Evolutionary conservation across 129 eudicot species (phyloP), one percentile per base, ranked within the genome.

Genomic region (Escallonia herrerae): DNA sequence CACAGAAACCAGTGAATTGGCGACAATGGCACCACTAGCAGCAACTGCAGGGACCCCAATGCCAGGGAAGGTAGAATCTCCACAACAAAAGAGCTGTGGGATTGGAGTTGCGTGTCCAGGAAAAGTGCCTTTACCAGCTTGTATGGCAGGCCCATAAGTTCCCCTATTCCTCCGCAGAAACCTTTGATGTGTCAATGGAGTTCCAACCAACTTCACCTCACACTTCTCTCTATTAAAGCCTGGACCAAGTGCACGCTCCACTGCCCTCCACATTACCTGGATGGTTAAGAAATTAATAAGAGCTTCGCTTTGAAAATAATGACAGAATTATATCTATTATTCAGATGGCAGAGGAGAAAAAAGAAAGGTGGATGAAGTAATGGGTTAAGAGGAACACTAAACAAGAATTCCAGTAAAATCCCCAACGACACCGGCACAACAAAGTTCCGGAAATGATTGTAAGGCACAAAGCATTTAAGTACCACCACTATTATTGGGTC

Each of bases 11-110:
- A 91, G 77, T 15, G 98, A 85, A 74, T 91, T 91, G 37, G 98
- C 98, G 57, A 91, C 98, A 65, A 91, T 88, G 83, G 98, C 98
- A 48, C 96, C 98, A 74, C 96, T 91, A 7, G 96, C 96, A 61
- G 98, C 96, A 70, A 91, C 98, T 2, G 98, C 98, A 62, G 98
- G 98, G 73, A 91, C 95, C 43, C 98, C 98, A 3, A 91, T 91
- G 61, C 98, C 98, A 0, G 98, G 96, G 60, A 91, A 91, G 9
- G 98, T 91, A 2, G 98, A 91, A 83, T 91, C 98, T 46, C 98
- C 98, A 56, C 98, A 91, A 74, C 98, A 91, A 59, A 65, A 85
- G 42, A 91, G 95, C 59, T 81, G 91, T 2, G 89, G 78, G 47
- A 91, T 83, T 37, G 98, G 96, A 43, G 96, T 87, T 58, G 96